These are phyloP conservation scores for Stenogyne calaminthoides DNA, from an alignment of 305 asterid genomes.

Conservation along the genomic window DNA sequence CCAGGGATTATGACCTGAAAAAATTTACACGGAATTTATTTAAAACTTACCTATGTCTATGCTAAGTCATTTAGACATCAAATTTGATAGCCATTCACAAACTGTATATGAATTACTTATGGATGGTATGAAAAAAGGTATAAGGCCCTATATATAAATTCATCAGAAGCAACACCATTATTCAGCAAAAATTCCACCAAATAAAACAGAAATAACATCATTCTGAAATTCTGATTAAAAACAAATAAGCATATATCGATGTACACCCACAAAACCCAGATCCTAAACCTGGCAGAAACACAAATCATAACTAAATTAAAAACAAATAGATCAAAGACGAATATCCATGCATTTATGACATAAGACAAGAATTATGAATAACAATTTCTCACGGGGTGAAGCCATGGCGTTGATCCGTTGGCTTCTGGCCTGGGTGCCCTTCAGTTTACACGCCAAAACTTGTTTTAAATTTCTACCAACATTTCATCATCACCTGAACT, in stretches of 20 bases:
- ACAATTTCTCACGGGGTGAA: conserved; percentile 39
- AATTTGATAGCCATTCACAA: not conserved
- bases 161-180: too few relatives aligned
- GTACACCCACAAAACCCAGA: not conserved
- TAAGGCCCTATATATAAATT: too few relatives aligned
- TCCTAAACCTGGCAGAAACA: not conserved
- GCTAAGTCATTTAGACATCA: not conserved
- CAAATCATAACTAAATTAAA: not conserved
- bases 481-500: not conserved
- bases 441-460: not conserved
- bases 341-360: not conserved
- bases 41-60: too few relatives aligned
- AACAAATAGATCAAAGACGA: not conserved
- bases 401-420: conserved; percentile 40
- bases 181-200: too few relatives aligned
- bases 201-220: too few relatives aligned
- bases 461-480: conserved; percentile 14
- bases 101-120: too few relatives aligned
- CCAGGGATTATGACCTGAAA: not conserved
- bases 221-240: too few relatives aligned
- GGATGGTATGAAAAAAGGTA: too few relatives aligned
- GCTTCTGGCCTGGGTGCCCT: conserved; percentile 23
- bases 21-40: not conserved
- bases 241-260: too few relatives aligned
- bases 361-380: not conserved